Evolutionary conservation across 192 early-diverging fungal species (phyloP).

Genomic region (Dispira simplex): DNA sequence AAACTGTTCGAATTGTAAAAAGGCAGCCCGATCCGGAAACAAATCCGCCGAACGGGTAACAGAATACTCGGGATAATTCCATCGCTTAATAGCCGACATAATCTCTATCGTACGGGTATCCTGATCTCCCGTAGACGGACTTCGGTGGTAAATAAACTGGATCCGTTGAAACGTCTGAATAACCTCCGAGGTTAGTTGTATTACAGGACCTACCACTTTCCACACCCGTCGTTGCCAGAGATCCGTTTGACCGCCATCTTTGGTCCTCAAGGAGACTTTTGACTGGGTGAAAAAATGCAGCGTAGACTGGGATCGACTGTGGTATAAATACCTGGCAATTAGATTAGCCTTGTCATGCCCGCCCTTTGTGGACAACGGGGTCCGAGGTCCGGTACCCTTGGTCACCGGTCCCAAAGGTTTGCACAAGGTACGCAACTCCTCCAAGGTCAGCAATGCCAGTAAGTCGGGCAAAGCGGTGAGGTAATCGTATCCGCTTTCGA

Average conservation of each 20-base stretch:
- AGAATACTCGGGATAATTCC: slow-evolving; percentile 3
- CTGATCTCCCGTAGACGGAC: neutral
- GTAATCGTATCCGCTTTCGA: neutral
- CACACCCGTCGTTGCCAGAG: neutral
- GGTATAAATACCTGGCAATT: neutral
- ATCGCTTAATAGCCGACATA: slow-evolving; percentile 7
- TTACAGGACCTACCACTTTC: neutral
- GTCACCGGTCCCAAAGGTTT: neutral
- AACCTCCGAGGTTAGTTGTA: neutral
- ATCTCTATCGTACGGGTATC: neutral
- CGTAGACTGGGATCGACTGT: neutral
- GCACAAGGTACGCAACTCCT: slow-evolving; percentile 1
- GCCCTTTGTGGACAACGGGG: too few species aligned
- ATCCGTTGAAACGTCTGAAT: neutral
- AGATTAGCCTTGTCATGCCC: neutral
- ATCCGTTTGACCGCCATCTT: neutral
- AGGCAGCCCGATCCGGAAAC: slow-evolving; percentile 1
- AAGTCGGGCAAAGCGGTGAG: neutral
- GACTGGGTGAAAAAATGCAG: neutral
- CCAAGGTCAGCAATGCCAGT: neutral
- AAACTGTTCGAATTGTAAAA: neutral
- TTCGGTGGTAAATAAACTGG: slow-evolving; percentile 8
- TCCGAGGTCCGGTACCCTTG: neutral
- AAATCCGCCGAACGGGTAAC: slow-evolving; percentile 9
- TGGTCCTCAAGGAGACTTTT: neutral